Conservation (phyloP, 345 rosid genomes). For the Trapa incisa region DNA sequence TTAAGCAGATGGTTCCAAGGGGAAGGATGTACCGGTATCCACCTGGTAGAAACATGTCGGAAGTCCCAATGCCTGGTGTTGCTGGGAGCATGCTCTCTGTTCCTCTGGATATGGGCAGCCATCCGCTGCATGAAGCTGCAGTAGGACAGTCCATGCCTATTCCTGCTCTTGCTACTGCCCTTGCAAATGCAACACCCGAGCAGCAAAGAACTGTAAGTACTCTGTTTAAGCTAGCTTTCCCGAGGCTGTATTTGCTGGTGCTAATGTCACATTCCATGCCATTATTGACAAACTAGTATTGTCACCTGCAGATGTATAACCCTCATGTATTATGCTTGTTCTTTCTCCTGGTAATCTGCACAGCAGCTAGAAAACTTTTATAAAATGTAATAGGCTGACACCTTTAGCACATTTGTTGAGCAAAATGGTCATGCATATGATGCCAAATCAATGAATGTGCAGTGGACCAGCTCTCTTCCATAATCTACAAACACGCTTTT, state of each 20-base stretch:
- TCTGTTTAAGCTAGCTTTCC: background rate
- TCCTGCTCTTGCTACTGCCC: constrained; percentile 53
- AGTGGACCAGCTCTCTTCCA: too few relatives aligned
- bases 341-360: too few relatives aligned
- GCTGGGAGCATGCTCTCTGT: constrained; percentile 48
- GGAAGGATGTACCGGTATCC: constrained; percentile 63
- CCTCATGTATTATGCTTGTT: background rate
- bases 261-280: too few relatives aligned
- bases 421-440: too few relatives aligned
- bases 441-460: too few relatives aligned
- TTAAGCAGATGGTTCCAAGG: constrained; percentile 51
- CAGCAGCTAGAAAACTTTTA: too few relatives aligned
- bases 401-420: too few relatives aligned
- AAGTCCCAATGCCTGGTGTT: constrained; percentile 34
- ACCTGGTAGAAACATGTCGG: constrained; percentile 51
- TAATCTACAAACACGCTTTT: too few relatives aligned
- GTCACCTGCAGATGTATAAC: too few relatives aligned
- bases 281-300: too few relatives aligned
- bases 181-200: constrained; percentile 57
- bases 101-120: constrained; percentile 49
- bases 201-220: constrained; percentile 53
- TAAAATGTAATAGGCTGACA: too few relatives aligned
- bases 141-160: constrained; percentile 44
- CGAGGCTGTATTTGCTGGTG: too few relatives aligned
- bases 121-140: constrained; percentile 39